Evolutionary conservation across 1,284 basidiomycete species (phyloP).

Genomic region (Trametes sp.): DNA sequence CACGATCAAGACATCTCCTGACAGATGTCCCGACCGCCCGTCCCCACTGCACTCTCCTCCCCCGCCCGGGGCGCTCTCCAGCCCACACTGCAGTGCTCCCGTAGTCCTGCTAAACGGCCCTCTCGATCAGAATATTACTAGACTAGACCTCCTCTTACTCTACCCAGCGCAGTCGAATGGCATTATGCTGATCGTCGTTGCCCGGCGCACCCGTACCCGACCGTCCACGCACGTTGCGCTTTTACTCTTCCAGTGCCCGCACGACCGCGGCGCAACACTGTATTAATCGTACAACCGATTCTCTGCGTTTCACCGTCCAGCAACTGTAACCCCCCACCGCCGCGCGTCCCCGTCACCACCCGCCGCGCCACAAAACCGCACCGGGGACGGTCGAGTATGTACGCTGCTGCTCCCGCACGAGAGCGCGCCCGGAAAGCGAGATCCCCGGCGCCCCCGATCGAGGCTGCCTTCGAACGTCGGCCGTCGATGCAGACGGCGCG

Average conservation of each 20-base stretch:
- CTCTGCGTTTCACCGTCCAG: constrained; percentile 18
- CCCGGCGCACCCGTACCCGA: neutral
- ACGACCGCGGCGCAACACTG: constrained; percentile 6
- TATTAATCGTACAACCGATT: constrained; percentile 19
- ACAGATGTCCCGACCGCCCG: constrained; percentile 24
- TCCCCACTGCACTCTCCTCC: constrained; percentile 7
- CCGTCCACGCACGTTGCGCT: neutral
- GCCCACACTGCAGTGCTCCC: neutral
- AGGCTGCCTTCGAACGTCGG: constrained; percentile 18
- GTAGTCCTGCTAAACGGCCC: neutral
- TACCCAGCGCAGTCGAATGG: neutral
- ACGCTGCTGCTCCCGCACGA: neutral
- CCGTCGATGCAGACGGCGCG: constrained; percentile 9
- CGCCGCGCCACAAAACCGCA: constrained; percentile 10
- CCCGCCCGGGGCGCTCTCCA: constrained; percentile 2
- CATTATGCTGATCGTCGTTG: constrained; percentile 6
- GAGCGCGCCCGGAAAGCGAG: constrained; percentile 12
- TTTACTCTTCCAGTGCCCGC: constrained; percentile 1
- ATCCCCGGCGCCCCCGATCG: constrained; percentile 34
- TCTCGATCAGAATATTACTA: neutral
- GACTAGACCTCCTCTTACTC: neutral
- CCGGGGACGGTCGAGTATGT: neutral
- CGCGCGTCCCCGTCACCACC: constrained; percentile 12
- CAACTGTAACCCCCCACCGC: constrained; percentile 9
- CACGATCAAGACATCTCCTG: constrained; percentile 30